Evolutionary conservation across 2,329 filamentous ascomycete genomes (phyloP), one percentile per base, ranked within the genome.

Genomic region (Fusarium albidum): DNA sequence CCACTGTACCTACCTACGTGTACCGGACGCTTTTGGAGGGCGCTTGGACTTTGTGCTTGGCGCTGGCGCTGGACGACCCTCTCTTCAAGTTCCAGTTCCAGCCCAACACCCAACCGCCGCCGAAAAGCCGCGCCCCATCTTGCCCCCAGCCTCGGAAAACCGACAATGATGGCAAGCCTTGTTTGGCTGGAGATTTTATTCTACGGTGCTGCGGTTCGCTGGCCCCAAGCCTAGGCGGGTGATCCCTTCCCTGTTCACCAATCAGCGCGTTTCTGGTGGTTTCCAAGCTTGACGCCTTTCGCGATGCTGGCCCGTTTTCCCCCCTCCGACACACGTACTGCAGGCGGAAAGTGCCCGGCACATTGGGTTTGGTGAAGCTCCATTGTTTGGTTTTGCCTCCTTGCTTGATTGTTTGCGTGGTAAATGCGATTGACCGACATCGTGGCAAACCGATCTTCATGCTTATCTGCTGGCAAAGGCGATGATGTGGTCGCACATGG

Each of bases 171-270:
- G n/a, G 31, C 31, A 35, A 27, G 42, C 21, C 28, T 18, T 18
- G 18, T 35, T 21, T 31, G 13, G 35, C 31, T 18, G 49, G 39
- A 39, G 41, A 52, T 46, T 37, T 43, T 58, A 52, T 46, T 37
- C 40, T 58, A 15, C 34, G 51, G 50, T 45, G 45, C 34, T 45
- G 18, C 31, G 21, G 21, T 21, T 21, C 21, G 21, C 21, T 21
- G 21, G 34, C 35, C 31, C 31, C 35, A 41, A 42, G 39, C 35
- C 27, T 10, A 38, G 28, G n/a, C 31, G 31, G 51, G 29, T 43
- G 43, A 59, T 52, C 55, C 50, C 46, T 35, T 60, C 56, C 29
- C 44, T 45, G 38, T 26, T 47, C 43, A 33, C 46, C 39, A 52
- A 52, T 57, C 56, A 60, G 45, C 32, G 14, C 44, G 27, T 27